phyloP scores from a whole-genome alignment of 169 alveolate species.

The Plasmodium ovale region DNA sequence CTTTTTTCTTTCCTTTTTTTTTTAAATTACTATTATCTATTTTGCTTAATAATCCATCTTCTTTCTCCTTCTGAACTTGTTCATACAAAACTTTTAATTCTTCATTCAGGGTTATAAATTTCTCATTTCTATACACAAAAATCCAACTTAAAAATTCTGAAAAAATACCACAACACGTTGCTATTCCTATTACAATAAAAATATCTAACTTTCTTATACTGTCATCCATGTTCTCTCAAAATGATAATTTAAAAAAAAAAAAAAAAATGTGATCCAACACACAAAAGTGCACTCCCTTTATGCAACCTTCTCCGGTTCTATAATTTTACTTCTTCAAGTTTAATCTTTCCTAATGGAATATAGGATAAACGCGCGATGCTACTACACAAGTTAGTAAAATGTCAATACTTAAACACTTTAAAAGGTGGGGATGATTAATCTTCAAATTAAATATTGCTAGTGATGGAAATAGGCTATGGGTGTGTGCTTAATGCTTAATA shows the following conservation, averaged over 20 bases:
- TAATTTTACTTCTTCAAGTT: too few species aligned
- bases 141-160: constrained; percentile 77
- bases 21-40: constrained; percentile 24
- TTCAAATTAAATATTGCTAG: too few species aligned
- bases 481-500: too few species aligned
- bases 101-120: constrained; percentile 46
- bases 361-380: too few species aligned
- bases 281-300: too few species aligned
- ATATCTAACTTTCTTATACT: constrained; percentile 33
- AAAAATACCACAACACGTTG: constrained; percentile 65
- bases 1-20: constrained; percentile 38
- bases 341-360: too few species aligned
- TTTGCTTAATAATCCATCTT: constrained; percentile 74
- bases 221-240: constrained; percentile 57
- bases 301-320: too few species aligned
- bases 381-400: too few species aligned
- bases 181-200: constrained; percentile 65
- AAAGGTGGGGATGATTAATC: too few species aligned
- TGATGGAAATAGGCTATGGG: too few species aligned
- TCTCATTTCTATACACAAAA: constrained; percentile 76
- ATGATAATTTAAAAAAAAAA: not conserved
- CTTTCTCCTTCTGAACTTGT: constrained; percentile 74
- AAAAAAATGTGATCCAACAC: not conserved
- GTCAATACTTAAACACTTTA: too few species aligned
- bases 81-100: constrained; percentile 72